Base-by-base conservation (phyloP, 108 stramenopile genomes). In the Asterionellopsis glacialis region DNA sequence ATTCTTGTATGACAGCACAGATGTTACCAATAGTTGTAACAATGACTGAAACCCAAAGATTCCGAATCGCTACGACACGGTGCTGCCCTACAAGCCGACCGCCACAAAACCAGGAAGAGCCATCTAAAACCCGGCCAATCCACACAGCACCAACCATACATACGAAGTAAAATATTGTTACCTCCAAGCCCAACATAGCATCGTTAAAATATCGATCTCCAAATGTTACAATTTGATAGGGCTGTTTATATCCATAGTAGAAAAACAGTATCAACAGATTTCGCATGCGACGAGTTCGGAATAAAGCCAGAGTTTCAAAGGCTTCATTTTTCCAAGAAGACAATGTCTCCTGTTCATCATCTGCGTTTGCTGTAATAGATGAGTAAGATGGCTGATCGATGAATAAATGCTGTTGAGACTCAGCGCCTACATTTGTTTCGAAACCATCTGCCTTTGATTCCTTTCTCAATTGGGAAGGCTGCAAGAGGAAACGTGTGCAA, bases 211-310 rank as follows among this genome's bases (percentile, higher is more conserved):
- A 75, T 9, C 81, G 62, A 33, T 33, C 33, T 45, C 75, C 75
- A 51, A 78, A 82, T 11, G 74, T 75, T 10, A 67, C 68, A 45
- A 73, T 74, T 56, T 82, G 81, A 57, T 82, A 82, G 18, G 81
- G 81, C 66, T 82, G 81, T 62, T 78, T 78, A 58, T 64, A 82
- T 28, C 81, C 81, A 21, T 77, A 78, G 51, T 82, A 82, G 24
- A 78, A 69, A 59, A 82, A 75, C n/a, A 78, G 62, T 11, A 54
- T 65, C 23, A 62, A 54, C 27, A 72, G 48, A 50, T 50, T 59
- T 42, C 51, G 22, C 73, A 71, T 73, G 28, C 57, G 57, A 21
- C 40, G 18, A 11, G 68, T 68, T 9, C 61, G 28, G 41, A 75
- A 78, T 40, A 82, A 40, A 13, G 53, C 23, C 15, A 78, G 33